These are phyloP conservation scores for Cercospora citrullina DNA, from an alignment of 2,329 filamentous ascomycete genomes.

Conservation along the genomic window DNA sequence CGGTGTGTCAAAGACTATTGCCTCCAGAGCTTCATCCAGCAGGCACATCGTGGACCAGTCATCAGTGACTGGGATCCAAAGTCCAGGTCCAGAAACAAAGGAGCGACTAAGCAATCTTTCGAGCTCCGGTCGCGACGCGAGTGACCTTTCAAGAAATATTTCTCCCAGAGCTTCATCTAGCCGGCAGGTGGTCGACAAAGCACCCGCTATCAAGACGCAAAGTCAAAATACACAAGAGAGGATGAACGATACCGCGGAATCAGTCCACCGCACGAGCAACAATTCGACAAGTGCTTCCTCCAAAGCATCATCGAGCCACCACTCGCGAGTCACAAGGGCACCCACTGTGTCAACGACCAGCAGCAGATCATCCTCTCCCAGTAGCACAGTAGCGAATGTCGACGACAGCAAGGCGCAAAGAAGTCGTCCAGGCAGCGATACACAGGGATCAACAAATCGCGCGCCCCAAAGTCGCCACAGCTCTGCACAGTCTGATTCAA, in stretches of 20 bases:
- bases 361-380: background rate
- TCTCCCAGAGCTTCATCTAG: background rate
- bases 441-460: background rate
- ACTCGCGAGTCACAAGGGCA: background rate
- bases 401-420: background rate
- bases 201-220: background rate
- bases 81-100: background rate
- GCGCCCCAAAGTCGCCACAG: background rate
- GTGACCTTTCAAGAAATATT: no score
- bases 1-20: background rate
- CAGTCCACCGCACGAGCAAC: background rate
- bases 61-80: background rate
- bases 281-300: background rate
- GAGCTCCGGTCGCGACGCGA: background rate
- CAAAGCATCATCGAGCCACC: background rate
- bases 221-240: background rate
- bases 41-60: background rate
- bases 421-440: background rate
- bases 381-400: background rate
- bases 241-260: background rate
- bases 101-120: background rate
- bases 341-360: background rate
- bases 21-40: background rate
- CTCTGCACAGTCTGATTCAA: background rate
- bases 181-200: background rate